Evolutionary conservation across 441 rosid species (phyloP).

Genomic region (Brassica hybrid): DNA sequence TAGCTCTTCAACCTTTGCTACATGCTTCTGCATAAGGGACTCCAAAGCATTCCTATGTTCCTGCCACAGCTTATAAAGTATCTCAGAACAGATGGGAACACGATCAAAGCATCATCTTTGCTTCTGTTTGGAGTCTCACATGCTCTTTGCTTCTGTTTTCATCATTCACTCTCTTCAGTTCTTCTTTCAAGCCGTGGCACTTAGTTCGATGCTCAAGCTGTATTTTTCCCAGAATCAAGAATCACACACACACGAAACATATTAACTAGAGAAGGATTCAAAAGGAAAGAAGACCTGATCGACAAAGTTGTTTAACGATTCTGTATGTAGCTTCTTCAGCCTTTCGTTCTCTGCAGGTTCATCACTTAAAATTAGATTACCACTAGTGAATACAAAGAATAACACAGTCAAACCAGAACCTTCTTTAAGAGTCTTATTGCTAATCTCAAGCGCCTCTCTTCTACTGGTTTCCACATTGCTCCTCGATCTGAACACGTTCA

Average conservation of each 20-base stretch:
- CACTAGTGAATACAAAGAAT: background rate
- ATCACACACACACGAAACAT: background rate
- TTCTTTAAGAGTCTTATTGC: slow-evolving; percentile 54
- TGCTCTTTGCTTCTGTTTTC: slow-evolving; percentile 51
- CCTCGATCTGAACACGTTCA: slow-evolving; percentile 53
- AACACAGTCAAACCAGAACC: slow-evolving; percentile 41
- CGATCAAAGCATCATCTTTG: background rate
- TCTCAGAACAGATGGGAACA: background rate
- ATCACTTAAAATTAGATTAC: slow-evolving; percentile 5
- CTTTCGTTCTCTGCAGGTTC: slow-evolving; percentile 64
- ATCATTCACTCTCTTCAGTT: slow-evolving; percentile 54
- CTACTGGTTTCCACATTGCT: slow-evolving; percentile 56
- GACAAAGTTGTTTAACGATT: slow-evolving; percentile 59
- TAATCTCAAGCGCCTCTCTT: slow-evolving; percentile 73
- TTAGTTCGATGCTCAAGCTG: slow-evolving; percentile 67
- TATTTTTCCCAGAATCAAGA: slow-evolving; percentile 14
- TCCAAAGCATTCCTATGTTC: slow-evolving; percentile 57
- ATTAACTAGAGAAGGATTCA: background rate
- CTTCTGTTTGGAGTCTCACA: slow-evolving; percentile 40
- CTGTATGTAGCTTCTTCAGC: slow-evolving; percentile 56
- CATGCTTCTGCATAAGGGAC: slow-evolving; percentile 52
- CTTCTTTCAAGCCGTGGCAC: slow-evolving; percentile 65
- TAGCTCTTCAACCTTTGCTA: slow-evolving; percentile 54
- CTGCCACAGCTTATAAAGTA: slow-evolving; percentile 37
- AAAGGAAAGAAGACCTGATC: slow-evolving; percentile 55